Percentiles rank a stretch among this genome's conserved stretches.
These are phyloP conservation scores for Chlamydomonas sphaeroides DNA, from an alignment of 139 green algal species.

Conservation along the genomic window DNA sequence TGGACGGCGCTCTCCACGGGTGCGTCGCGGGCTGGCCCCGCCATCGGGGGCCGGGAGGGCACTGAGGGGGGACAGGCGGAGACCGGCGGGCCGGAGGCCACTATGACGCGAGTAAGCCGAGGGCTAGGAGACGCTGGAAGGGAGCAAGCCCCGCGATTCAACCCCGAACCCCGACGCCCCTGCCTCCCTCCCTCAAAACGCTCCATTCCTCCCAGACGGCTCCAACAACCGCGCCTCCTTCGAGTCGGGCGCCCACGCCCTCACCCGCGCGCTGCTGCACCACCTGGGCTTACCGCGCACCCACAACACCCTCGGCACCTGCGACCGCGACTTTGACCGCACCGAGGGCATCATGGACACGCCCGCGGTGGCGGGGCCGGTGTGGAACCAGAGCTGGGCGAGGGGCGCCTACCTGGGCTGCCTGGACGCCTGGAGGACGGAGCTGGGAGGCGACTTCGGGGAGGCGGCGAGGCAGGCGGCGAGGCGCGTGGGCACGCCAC, in stretches of 20 bases:
- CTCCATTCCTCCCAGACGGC: too few species aligned
- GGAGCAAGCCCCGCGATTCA: too few species aligned
- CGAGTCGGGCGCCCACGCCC: neutral
- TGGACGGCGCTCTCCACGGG: neutral
- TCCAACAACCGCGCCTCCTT: neutral
- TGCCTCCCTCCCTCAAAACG: too few species aligned
- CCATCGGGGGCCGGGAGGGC: too few species aligned
- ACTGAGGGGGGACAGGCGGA: too few species aligned
- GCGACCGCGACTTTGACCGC: neutral
- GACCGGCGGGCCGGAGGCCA: too few species aligned
- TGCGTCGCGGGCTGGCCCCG: too few species aligned
- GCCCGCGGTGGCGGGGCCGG: neutral
- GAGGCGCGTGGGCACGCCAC: neutral
- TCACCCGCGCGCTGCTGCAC: slow-evolving; percentile 15
- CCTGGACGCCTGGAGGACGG: neutral
- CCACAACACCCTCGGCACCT: neutral
- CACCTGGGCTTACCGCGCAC: slow-evolving; percentile 28
- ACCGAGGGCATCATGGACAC: neutral
- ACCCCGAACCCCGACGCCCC: too few species aligned
- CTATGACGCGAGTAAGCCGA: too few species aligned
- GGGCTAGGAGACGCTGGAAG: too few species aligned
- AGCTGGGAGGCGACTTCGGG: neutral
- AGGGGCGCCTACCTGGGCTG: slow-evolving; percentile 6
- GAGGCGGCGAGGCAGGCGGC: neutral
- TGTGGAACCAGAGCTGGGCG: slow-evolving; percentile 5